Conservation (phyloP, 2,329 filamentous ascomycete genomes). For the Exophiala calicioides region DNA sequence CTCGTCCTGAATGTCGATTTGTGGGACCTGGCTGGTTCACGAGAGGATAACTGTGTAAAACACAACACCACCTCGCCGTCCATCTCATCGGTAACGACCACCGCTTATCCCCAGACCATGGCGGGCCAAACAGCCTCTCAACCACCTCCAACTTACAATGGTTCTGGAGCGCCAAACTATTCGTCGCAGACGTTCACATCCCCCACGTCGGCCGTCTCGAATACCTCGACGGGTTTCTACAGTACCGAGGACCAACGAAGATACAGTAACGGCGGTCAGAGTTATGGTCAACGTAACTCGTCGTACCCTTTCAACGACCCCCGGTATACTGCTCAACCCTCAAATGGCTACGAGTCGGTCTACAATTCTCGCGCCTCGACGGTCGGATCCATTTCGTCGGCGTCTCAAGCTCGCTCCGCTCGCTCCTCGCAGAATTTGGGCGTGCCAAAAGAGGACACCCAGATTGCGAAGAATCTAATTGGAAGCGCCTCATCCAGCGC, state of each 20-base stretch:
- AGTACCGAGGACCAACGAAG: conserved; percentile 38
- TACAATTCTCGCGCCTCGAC: conserved; percentile 5
- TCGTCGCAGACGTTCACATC: conserved; percentile 3
- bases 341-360: conserved; percentile 15
- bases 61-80: conserved; percentile 41
- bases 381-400: conserved; percentile 11
- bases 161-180: not conserved
- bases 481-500: conserved; percentile 88
- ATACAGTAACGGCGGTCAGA: conserved; percentile 6
- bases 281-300: not conserved
- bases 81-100: conserved; percentile 18
- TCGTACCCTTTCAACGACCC: conserved; percentile 3
- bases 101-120: conserved; percentile 13
- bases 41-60: conserved; percentile 69
- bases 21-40: conserved; percentile 61
- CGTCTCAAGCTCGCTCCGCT: conserved; percentile 8
- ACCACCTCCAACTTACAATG: conserved; percentile 9
- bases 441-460: conserved; percentile 1
- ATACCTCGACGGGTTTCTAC: conserved; percentile 77
- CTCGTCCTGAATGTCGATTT: conserved; percentile 70
- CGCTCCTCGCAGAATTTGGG: conserved; percentile 20
- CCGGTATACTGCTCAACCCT: conserved; percentile 10
- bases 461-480: conserved; percentile 77
- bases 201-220: conserved; percentile 34
- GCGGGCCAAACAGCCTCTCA: conserved; percentile 1